Evolutionary conservation across 1,284 basidiomycete genomes (phyloP).

Genomic region (Nidula niveotomentosa): DNA sequence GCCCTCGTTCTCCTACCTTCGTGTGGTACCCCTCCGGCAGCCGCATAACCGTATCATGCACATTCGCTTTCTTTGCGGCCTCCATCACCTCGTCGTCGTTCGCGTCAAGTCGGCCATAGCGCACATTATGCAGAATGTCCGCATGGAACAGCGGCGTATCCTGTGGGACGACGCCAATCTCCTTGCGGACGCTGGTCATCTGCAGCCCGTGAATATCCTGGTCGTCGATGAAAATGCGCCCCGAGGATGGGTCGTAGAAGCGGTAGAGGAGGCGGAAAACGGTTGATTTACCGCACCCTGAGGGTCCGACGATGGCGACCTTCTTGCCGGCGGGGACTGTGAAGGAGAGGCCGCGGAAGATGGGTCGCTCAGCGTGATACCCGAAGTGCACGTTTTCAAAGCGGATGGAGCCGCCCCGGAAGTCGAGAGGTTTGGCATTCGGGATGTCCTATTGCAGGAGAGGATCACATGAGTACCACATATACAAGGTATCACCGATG

Average conservation of each 20-base stretch:
- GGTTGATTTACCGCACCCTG: conserved; percentile 98
- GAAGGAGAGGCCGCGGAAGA: conserved; percentile 90
- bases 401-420: conserved; percentile 85
- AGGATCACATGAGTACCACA: neutral
- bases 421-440: conserved; percentile 63
- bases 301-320: conserved; percentile 95
- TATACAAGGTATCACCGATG: neutral
- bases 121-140: conserved; percentile 92
- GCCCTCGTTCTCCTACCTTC: conserved; percentile 91
- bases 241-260: conserved; percentile 87
- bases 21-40: conserved; percentile 89
- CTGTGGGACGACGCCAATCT: conserved; percentile 95
- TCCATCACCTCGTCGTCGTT: conserved; percentile 87
- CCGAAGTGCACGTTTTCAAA: conserved; percentile 94
- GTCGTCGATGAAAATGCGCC: conserved; percentile 83
- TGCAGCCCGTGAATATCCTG: conserved; percentile 83
- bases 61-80: conserved; percentile 84
- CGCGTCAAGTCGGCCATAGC: conserved; percentile 90
- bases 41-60: conserved; percentile 78
- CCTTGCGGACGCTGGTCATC: conserved; percentile 70
- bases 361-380: conserved; percentile 89
- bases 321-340: conserved; percentile 95
- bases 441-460: conserved; percentile 56
- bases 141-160: conserved; percentile 98
- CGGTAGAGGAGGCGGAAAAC: conserved; percentile 93